Evolutionary conservation across 2,329 filamentous ascomycete species (phyloP).

Genomic region (Cryphonectria carpinicola): DNA sequence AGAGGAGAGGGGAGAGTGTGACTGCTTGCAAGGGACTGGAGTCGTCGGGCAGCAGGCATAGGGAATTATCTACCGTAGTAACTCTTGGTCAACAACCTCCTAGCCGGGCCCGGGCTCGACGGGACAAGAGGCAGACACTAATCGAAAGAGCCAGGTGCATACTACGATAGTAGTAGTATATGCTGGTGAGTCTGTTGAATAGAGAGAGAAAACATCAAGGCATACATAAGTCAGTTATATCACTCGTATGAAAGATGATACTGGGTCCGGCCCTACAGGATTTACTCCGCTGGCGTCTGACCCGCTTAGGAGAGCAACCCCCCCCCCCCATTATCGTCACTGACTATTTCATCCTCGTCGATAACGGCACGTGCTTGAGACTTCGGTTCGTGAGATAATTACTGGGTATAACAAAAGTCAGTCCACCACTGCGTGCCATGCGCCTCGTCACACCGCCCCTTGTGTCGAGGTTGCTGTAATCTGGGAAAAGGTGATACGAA

Average conservation of each 20-base stretch:
- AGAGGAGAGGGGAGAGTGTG: neutral
- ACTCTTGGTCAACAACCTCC: no score
- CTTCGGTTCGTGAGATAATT: neutral
- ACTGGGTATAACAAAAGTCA: neutral
- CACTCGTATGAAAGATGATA: neutral
- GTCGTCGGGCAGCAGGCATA: no score
- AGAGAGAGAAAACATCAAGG: neutral
- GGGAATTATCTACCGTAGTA: no score
- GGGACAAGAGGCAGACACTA: no score
- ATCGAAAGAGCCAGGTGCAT: no score
- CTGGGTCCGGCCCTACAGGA: neutral
- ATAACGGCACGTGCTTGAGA: neutral
- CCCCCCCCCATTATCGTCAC: neutral
- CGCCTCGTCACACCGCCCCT: slow-evolving; percentile 10
- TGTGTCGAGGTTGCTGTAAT: neutral
- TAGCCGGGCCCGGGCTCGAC: no score
- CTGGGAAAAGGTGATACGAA: neutral
- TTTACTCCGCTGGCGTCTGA: slow-evolving; percentile 11
- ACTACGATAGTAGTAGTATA: neutral
- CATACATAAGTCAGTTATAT: neutral
- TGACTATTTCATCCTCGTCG: neutral
- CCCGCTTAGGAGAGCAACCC: slow-evolving; percentile 1
- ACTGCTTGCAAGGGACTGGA: neutral
- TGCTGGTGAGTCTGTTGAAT: neutral
- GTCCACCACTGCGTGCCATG: neutral